Evolutionary conservation across 192 early-diverging fungal genomes (phyloP), one percentile per base, ranked within the genome.

Genomic region (Coemansia sp.): DNA sequence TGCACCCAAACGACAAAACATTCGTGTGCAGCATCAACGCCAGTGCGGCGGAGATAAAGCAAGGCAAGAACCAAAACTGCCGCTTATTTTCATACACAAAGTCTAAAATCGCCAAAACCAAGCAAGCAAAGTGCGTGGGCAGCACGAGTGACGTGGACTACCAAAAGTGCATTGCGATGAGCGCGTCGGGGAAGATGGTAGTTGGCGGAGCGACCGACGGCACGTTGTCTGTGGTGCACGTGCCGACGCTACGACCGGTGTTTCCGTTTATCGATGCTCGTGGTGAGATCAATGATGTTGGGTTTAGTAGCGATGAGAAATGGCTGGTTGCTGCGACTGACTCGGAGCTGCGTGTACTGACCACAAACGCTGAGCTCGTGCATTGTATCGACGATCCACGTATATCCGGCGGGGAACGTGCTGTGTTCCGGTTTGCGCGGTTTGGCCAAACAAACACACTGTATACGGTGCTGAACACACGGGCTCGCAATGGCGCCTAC

Each of bases 31-130:
- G 90, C 60, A 86, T 93, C 58, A 97, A 97, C 80, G 64, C 70
- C 2, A 66, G 84, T 3, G 61, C 78, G 42, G 81, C 84, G 51
- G 68, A 80, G 18, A 87, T 96, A 40, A 62, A 84, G 28, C 61
- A 67, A 36, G 94, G 94, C 14, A 68, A 81, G 11, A 94, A 94
- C 76, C 61, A 83, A 47, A 94, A 94, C 74, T 90, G 88, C 66
- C 84, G 92, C 18, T 61, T 90, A 6, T 97, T 92, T 61, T 73
- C 87, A 38, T 58, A 88, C 17, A 12, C 34, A 49, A 81, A 78
- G 40, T 66, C 70, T n/a, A 24, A 25, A 9, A 60, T 75, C 14
- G 58, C 55, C n/a, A 47, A 52, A 2, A 67, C 64, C 23, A 75
- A 75, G 20, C 23, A 63, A 1, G 47, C 69, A 12, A 63, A 55